These are phyloP conservation scores for Solanum hybrid DNA, from an alignment of 305 asterid genomes.

Conservation along the genomic window DNA sequence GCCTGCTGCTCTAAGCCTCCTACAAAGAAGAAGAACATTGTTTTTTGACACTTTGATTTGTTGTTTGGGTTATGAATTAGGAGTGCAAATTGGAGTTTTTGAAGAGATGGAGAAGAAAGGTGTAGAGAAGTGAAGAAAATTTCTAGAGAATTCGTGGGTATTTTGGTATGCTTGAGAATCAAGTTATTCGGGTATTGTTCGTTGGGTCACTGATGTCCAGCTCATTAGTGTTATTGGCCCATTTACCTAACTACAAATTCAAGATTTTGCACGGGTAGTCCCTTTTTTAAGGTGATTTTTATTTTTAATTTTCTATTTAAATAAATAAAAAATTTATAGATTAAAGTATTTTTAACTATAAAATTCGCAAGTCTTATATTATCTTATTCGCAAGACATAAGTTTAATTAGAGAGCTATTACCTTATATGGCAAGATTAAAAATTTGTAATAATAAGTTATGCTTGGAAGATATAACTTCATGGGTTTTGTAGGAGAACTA, in stretches of 20 bases:
- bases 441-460: neutral
- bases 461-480: neutral
- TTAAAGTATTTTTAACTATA: neutral
- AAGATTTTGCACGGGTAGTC: no score
- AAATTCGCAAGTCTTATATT: no score
- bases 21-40: conserved; percentile 75
- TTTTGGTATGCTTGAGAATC: neutral
- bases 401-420: no score
- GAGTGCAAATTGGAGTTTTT: neutral
- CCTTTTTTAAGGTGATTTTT: no score
- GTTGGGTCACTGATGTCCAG: neutral
- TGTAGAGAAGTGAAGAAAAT: neutral
- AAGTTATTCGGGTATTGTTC: neutral
- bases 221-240: neutral
- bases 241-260: no score
- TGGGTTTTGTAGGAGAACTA: no score
- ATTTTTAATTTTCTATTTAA: no score
- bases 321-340: no score
- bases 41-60: neutral
- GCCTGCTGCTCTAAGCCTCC: conserved; percentile 77
- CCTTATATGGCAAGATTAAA: neutral
- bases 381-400: no score
- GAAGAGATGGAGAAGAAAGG: neutral
- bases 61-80: neutral
- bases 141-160: conserved; percentile 3